Evolutionary conservation across 306 rosid species (phyloP), one percentile per base, ranked within the genome.

Genomic region (Corylus americana): DNA sequence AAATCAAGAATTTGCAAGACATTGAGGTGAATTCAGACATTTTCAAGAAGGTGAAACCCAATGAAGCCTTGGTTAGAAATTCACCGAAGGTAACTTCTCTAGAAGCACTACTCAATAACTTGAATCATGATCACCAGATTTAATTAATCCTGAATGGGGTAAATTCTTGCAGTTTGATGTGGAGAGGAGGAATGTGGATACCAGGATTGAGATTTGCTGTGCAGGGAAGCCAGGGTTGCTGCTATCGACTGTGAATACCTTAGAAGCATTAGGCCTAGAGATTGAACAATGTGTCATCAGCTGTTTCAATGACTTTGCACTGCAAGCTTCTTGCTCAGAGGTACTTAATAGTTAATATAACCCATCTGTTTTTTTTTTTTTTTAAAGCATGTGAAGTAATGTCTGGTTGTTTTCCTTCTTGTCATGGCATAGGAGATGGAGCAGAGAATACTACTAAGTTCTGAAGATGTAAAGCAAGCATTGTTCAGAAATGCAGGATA

Each of bases 261-360:
- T 95, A 54, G 99, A 95, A 79, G 96, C 92, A 42, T 87, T 95
- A 78, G 99, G 98, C 73, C 92, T 95, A 76, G 97, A 95, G 85
- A 91, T 95, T 87, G 88, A 95, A 85, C 96, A 95, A 59, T 95
- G 99, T 80, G 97, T 95, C 7, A 90, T 93, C 39, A 92, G 98
- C 70, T 91, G 94, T 73, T 95, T 93, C 88, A 93, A 87, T 79
- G 99, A 93, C 83, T 95, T 95, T 85, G 82, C 97, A 81, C 82
- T 95, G 98, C 99, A 90, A 62, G 99, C 97, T 86, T 90, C 98
- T 77, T 95, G 99, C 85, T 86, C 95, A 6, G 90, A 94, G 97
- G 98, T 94, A 82, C 49, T 25, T 79, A 78, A 4, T 22, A 22
- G 0, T 29, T 44, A 8, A 20, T 74, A 17, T n/a, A 25, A 67